Evolutionary conservation across 768 basidiomycete genomes (phyloP), one percentile per base, ranked within the genome.

Genomic region (Mycena capillaripes): DNA sequence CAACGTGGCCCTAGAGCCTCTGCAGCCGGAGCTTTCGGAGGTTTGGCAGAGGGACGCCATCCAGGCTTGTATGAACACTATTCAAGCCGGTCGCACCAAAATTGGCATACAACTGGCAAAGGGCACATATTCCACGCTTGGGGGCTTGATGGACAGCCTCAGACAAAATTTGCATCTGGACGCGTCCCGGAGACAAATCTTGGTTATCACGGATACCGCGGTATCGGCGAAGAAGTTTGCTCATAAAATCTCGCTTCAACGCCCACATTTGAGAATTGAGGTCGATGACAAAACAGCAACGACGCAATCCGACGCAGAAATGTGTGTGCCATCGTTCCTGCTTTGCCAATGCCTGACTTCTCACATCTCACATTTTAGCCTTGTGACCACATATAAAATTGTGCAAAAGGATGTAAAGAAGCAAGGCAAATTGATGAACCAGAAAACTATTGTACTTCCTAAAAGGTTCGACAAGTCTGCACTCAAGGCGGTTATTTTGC

Each of bases 31-130:
- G 25, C 8, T 29, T 53, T 36, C 36, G 21, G 25, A 58, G 30
- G 9, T 4, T 2, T 70, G 69, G 69, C 53, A 65, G 30, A 29
- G 59, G 36, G 69, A 70, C 21, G 69, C 69, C 11, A 17, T 70
- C 9, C 34, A 59, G 14, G 55, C 69, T 7, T 58, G 62, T 29
- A 25, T 59, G 56, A 46, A 30, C 36, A 55, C 62, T 17, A 42
- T 70, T 14, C 27, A 44, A 10, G 19, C 23, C 19, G 62, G 69
- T 8, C 56, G 34, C 12, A 50, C 69, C 27, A 64, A 25, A 63
- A 48, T 70, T 36, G 69, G 53, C 12, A 11, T 70, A 17, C 61
- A 70, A 12, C 21, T 63, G 23, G 36, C 25, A 7, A 5, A 5
- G 23, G 69, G 21, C 8, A 10, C 32, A 19, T 8, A 16, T 5